These are phyloP conservation scores for Leptographium radiaticola DNA, from an alignment of 2,329 filamentous ascomycete genomes.

Conservation along the genomic window DNA sequence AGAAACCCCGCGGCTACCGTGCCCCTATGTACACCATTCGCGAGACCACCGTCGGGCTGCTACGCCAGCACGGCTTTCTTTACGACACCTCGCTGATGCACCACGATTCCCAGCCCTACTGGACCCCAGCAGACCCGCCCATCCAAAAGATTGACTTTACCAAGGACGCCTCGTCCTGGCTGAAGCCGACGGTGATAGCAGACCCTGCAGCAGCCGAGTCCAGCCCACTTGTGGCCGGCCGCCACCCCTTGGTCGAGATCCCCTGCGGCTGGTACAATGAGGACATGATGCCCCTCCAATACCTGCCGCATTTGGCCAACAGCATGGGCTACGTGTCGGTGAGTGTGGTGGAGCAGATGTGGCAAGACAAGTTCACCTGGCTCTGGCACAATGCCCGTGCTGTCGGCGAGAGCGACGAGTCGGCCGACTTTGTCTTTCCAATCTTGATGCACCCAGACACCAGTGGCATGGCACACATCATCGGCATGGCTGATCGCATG, in stretches of 20 bases:
- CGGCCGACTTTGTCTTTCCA: constrained; percentile 51
- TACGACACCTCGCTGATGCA: constrained; percentile 57
- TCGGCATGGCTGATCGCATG: constrained; percentile 34
- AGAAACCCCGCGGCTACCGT: constrained; percentile 51
- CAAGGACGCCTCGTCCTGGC: constrained; percentile 49
- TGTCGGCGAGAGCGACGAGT: constrained; percentile 14
- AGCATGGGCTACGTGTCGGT: constrained; percentile 46
- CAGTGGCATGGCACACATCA: constrained; percentile 46
- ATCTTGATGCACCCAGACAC: constrained; percentile 64
- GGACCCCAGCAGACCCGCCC: constrained; percentile 37
- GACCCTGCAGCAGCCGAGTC: constrained; percentile 40
- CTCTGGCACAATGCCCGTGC: constrained; percentile 26
- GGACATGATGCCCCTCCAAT: constrained; percentile 53
- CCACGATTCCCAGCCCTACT: constrained; percentile 53
- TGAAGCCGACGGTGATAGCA: constrained; percentile 45
- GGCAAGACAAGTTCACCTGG: constrained; percentile 49
- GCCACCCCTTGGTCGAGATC: constrained; percentile 41
- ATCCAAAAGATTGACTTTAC: constrained; percentile 42
- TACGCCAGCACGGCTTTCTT: constrained; percentile 53
- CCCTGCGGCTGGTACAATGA: constrained; percentile 52
- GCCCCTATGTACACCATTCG: constrained; percentile 34
- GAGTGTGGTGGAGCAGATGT: constrained; percentile 45
- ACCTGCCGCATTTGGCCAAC: constrained; percentile 52
- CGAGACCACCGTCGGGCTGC: constrained; percentile 37
- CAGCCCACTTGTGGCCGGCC: constrained; percentile 23